Evolutionary conservation across 257 asterid genomes (phyloP).

Genomic region (Euphrasia confusa): DNA sequence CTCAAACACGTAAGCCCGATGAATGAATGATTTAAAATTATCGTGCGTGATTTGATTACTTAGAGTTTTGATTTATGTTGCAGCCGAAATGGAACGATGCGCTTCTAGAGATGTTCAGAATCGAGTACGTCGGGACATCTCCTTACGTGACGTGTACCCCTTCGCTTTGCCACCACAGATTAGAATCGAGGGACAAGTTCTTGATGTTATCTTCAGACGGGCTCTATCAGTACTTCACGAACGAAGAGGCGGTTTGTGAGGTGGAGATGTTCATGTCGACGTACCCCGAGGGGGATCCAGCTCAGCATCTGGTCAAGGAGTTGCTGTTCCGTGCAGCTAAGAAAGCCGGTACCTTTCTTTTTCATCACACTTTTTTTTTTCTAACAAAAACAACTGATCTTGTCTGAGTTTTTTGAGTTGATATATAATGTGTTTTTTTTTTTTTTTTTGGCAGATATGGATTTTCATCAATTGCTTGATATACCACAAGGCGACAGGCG

Average conservation of each 20-base stretch:
- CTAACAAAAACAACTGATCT: background rate
- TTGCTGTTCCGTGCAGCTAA: conserved; percentile 93
- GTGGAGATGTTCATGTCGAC: conserved; percentile 73
- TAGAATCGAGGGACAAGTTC: conserved; percentile 62
- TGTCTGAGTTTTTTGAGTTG: background rate
- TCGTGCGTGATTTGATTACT: background rate
- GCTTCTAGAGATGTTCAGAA: conserved; percentile 79
- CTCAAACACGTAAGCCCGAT: conserved; percentile 59
- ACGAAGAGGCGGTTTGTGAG: conserved; percentile 77
- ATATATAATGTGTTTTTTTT: background rate
- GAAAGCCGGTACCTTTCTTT: conserved; percentile 60
- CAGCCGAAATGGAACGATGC: conserved; percentile 97
- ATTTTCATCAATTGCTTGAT: conserved; percentile 75
- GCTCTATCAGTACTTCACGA: conserved; percentile 94
- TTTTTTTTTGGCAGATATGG: conserved; percentile 52
- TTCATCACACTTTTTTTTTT: background rate
- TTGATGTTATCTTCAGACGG: conserved; percentile 96
- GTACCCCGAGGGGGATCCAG: conserved; percentile 98
- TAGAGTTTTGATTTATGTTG: conserved; percentile 21
- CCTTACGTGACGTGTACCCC: conserved; percentile 87
- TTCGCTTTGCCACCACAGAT: conserved; percentile 67
- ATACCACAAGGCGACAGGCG: conserved; percentile 91
- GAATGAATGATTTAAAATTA: background rate
- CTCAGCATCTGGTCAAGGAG: conserved; percentile 94
- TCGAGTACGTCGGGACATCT: conserved; percentile 66